phyloP scores from a whole-genome alignment of 495 filamentous ascomycete genomes.

The Penicillium bialowiezense region DNA sequence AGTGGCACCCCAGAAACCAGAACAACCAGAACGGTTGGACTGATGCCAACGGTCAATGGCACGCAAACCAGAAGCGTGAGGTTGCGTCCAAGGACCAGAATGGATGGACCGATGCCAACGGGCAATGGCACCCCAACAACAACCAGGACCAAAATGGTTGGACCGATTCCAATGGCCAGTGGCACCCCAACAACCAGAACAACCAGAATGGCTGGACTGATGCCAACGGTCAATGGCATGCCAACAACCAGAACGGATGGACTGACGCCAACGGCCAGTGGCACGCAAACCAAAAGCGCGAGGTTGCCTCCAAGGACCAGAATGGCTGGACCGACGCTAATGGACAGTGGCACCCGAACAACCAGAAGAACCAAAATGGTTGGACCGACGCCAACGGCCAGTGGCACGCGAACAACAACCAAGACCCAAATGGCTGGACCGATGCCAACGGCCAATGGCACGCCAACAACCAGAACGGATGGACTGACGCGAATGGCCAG shows the following conservation, averaged over 20 bases:
- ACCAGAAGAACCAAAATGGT: conserved; percentile 1
- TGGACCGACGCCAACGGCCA: conserved; percentile 17
- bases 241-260: conserved; percentile 12
- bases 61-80: conserved; percentile 3
- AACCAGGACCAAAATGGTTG: conserved; percentile 2
- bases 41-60: conserved; percentile 5
- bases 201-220: conserved; percentile 14
- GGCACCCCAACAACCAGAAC: conserved; percentile 13
- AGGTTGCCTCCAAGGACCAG: no score
- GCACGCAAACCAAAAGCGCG: conserved; percentile 11
- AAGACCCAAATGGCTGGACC: conserved; percentile 17
- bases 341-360: conserved; percentile 11
- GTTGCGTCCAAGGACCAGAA: background rate
- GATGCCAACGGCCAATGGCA: conserved; percentile 21
- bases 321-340: conserved; percentile 15
- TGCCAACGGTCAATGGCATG: conserved; percentile 10
- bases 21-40: no score
- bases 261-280: conserved; percentile 14
- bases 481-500: conserved; percentile 14
- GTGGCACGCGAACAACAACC: conserved; percentile 14
- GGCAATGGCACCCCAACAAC: conserved; percentile 10
- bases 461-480: conserved; percentile 11
- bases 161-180: conserved; percentile 3
- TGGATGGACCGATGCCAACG: conserved; percentile 15
- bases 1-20: conserved; percentile 8